Percentiles rank a stretch among this genome's conserved stretches.
These are phyloP conservation scores for Postia placenta DNA, from an alignment of 768 basidiomycete genomes.

Conservation along the genomic window DNA sequence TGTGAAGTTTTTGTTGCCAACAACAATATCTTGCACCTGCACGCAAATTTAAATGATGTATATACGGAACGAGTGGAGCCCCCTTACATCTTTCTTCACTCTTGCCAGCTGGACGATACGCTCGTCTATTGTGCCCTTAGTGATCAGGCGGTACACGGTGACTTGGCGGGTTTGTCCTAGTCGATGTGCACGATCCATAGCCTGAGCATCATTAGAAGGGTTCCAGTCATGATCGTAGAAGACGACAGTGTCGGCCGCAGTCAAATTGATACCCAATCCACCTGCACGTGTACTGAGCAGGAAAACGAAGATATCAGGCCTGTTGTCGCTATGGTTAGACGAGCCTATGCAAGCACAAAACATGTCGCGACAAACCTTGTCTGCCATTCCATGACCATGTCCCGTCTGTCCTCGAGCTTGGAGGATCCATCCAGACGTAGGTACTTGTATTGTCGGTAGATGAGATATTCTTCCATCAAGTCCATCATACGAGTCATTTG, in stretches of 20 bases:
- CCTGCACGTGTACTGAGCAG: conserved; percentile 91
- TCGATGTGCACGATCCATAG: conserved; percentile 97
- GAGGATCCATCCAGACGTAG: conserved; percentile 89
- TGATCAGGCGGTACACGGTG: conserved; percentile 92
- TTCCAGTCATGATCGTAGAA: conserved; percentile 98
- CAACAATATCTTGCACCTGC: conserved; percentile 98
- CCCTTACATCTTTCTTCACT: conserved; percentile 89
- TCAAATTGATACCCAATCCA: conserved; percentile 93
- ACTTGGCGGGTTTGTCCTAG: conserved; percentile 96
- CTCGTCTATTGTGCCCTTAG: conserved; percentile 92
- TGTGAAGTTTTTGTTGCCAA: conserved; percentile 92
- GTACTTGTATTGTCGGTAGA: conserved; percentile 95
- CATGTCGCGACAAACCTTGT: conserved; percentile 56
- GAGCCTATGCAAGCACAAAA: background rate
- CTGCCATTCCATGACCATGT: conserved; percentile 99
- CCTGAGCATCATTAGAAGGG: conserved; percentile 95
- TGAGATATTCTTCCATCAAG: conserved; percentile 96
- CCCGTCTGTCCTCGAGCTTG: conserved; percentile 90
- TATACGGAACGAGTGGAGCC: background rate
- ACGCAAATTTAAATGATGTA: conserved; percentile 3
- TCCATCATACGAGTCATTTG: conserved; percentile 99
- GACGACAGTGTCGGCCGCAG: conserved; percentile 92
- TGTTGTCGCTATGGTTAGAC: conserved; percentile 20
- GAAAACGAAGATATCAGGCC: conserved; percentile 86
- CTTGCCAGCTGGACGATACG: conserved; percentile 94